Conservation (phyloP, 371 early-diverging fungal species). For the Batrachochytrium dendrobatidis region DNA sequence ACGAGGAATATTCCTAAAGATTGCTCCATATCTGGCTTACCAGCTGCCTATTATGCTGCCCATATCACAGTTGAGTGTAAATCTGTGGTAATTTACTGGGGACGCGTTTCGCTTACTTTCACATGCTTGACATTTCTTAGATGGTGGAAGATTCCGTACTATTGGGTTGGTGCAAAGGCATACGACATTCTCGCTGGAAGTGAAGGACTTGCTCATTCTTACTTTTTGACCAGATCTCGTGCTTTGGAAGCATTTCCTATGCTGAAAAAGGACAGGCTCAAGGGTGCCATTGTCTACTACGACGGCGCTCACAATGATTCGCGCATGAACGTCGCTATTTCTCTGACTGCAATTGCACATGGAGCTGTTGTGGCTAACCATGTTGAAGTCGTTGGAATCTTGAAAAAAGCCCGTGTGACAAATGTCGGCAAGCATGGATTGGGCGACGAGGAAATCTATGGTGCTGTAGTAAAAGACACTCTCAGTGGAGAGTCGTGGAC, state of each 20-base stretch:
- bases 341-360: slow-evolving; percentile 86
- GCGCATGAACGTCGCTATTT: slow-evolving; percentile 95
- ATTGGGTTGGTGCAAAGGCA: slow-evolving; percentile 92
- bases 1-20: slow-evolving; percentile 87
- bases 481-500: slow-evolving; percentile 85
- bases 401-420: slow-evolving; percentile 49
- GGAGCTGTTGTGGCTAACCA: slow-evolving; percentile 97
- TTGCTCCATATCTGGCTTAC: slow-evolving; percentile 92
- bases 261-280: slow-evolving; percentile 82
- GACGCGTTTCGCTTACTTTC: neutral
- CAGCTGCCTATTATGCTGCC: slow-evolving; percentile 96
- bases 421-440: slow-evolving; percentile 20
- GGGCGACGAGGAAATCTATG: slow-evolving; percentile 51
- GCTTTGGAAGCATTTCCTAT: slow-evolving; percentile 93
- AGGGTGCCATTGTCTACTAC: slow-evolving; percentile 95
- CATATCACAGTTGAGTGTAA: slow-evolving; percentile 81
- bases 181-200: slow-evolving; percentile 88
- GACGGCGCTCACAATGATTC: slow-evolving; percentile 99
- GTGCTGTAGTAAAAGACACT: slow-evolving; percentile 78
- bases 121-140: slow-evolving; percentile 31
- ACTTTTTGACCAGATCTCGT: slow-evolving; percentile 68
- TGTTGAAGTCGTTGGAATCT: slow-evolving; percentile 76
- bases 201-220: slow-evolving; percentile 80
- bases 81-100: slow-evolving; percentile 16
- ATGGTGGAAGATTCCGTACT: slow-evolving; percentile 96